Evolutionary conservation across 306 rosid species (phyloP), one percentile per base, ranked within the genome.

Genomic region (Lathyrus aphaca): DNA sequence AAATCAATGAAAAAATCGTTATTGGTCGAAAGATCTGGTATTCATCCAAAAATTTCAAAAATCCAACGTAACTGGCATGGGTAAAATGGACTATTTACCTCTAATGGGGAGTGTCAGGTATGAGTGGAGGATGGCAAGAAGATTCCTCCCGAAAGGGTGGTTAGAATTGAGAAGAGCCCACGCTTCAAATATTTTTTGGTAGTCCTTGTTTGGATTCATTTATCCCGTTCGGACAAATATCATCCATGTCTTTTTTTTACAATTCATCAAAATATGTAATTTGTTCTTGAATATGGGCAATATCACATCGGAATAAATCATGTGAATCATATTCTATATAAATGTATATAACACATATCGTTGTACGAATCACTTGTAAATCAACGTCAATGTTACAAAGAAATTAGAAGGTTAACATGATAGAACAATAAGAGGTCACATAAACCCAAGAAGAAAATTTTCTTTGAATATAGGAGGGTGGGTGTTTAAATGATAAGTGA

Each of bases 141-240:
- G n/a, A n/a, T n/a, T n/a, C n/a, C n/a, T n/a, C n/a, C n/a, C n/a
- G n/a, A n/a, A n/a, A n/a, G n/a, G n/a, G n/a, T n/a, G n/a, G n/a
- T n/a, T n/a, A n/a, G n/a, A n/a, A n/a, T n/a, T n/a, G n/a, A 21
- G 51, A 21, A 63, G 49, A 10, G 19, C 50, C 12, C 42, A n/a
- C 35, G 23, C 43, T 14, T 63, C 51, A 19, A 16, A n/a, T 35
- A 27, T 15, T 37, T 40, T 18, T 37, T 63, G 4, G 1, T 10
- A 38, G 12, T 40, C 19, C 38, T 64, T 64, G 40, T 16, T 25
- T 56, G 10, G 67, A 37, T 44, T 71, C 48, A 71, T 58, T 43
- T 16, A 11, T 12, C 1, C 1, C 3, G 5, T 42, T 42, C 15
- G 5, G 37, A 30, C 37, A 30, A 30, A 30, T 30, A 30, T 5